phyloP scores from a whole-genome alignment of 164 flowering plant species.

The Santalum album region DNA sequence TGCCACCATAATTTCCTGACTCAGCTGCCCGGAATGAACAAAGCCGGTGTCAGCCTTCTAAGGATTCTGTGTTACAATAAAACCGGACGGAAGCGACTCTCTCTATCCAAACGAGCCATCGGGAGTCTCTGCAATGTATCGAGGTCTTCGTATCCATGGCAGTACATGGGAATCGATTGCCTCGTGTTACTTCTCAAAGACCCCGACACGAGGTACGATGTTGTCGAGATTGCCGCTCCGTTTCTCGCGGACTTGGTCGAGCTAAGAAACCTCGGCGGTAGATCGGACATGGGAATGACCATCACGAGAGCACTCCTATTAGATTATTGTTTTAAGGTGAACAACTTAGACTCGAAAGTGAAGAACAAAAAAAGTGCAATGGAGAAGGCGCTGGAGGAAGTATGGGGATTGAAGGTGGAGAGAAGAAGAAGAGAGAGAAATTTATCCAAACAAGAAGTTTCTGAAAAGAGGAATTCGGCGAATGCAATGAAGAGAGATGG shows the following conservation, averaged over 20 bases:
- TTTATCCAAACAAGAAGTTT: constrained; percentile 26
- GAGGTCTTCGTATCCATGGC: constrained; percentile 89
- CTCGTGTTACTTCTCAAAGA: constrained; percentile 59
- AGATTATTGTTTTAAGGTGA: constrained; percentile 14
- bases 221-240: constrained; percentile 31
- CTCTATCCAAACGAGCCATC: constrained; percentile 32
- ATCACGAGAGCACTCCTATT: constrained; percentile 32
- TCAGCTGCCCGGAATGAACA: constrained; percentile 53
- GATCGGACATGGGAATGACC: constrained; percentile 44
- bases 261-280: constrained; percentile 31
- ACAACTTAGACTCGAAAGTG: constrained; percentile 7
- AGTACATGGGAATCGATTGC: constrained; percentile 79
- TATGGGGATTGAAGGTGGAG: constrained; percentile 40
- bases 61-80: constrained; percentile 57
- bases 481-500: constrained; percentile 43
- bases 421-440: constrained; percentile 36
- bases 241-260: constrained; percentile 53
- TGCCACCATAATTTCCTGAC: constrained; percentile 41
- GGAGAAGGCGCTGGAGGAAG: constrained; percentile 19
- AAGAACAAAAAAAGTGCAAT: constrained; percentile 13
- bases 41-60: constrained; percentile 61
- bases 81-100: constrained; percentile 40
- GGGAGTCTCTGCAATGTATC: constrained; percentile 51
- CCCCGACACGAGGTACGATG: constrained; percentile 42
- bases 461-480: constrained; percentile 17